Evolutionary conservation across 2,329 filamentous ascomycete genomes (phyloP).

Genomic region (Volutella citrinella): DNA sequence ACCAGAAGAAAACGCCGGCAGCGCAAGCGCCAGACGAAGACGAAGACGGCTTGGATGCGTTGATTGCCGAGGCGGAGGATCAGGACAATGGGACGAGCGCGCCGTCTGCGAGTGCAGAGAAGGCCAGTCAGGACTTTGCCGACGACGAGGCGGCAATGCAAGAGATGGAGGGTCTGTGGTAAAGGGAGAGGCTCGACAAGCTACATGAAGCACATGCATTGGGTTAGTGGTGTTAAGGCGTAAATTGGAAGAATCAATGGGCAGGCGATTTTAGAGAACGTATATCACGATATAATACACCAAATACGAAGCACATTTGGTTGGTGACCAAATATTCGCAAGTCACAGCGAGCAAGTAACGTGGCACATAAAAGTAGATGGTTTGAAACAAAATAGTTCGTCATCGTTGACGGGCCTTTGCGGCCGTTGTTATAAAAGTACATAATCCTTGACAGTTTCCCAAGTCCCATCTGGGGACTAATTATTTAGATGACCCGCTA

Average conservation of each 20-base stretch:
- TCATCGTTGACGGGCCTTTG: too few species aligned
- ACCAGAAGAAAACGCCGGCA: constrained; percentile 4
- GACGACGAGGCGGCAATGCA: constrained; percentile 69
- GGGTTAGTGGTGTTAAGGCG: constrained; percentile 3
- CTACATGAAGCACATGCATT: too few species aligned
- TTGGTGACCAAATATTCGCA: too few species aligned
- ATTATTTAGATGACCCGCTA: constrained; percentile 16
- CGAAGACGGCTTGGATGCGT: constrained; percentile 50
- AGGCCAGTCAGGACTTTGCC: constrained; percentile 42
- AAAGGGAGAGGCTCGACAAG: too few species aligned
- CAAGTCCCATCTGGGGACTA: too few species aligned
- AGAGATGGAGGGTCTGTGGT: constrained; percentile 57
- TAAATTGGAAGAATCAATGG: too few species aligned
- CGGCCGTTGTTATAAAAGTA: too few species aligned
- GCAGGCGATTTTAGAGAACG: too few species aligned
- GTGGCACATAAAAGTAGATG: too few species aligned
- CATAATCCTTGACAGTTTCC: constrained; percentile 12
- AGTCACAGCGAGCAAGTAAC: too few species aligned
- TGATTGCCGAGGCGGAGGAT: constrained; percentile 49
- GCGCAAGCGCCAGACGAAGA: constrained; percentile 36
- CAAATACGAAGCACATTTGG: too few species aligned
- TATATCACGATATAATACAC: too few species aligned
- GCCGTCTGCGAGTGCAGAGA: constrained; percentile 2
- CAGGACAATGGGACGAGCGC: constrained; percentile 12
- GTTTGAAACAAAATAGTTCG: constrained; percentile 6